Conservation (phyloP, 345 rosid genomes). For the Sisymbrium irio region DNA sequence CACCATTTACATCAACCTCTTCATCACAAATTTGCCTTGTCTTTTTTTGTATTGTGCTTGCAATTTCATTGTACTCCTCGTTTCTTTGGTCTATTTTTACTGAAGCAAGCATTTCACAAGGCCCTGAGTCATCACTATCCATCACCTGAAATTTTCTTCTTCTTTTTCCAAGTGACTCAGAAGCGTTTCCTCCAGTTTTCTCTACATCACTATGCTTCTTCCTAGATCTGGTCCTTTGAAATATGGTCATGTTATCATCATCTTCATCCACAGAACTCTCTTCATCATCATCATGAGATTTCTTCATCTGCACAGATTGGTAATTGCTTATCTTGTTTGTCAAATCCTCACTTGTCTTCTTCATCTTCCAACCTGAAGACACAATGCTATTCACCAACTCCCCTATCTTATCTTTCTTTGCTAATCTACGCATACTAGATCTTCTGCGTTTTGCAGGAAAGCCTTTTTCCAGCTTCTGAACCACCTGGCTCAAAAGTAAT, state of each 20-base stretch:
- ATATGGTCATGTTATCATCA: constrained; percentile 1
- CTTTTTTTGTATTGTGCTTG: neutral
- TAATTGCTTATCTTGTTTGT: neutral
- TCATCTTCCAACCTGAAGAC: constrained; percentile 2
- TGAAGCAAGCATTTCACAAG: constrained; percentile 1
- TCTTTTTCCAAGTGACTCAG: neutral
- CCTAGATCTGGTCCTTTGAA: neutral
- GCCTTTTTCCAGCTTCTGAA: constrained; percentile 6
- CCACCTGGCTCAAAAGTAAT: constrained; percentile 11
- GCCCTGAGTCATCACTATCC: constrained; percentile 6
- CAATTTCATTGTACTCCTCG: neutral
- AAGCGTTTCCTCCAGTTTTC: neutral
- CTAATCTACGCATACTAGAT: neutral
- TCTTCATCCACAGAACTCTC: constrained; percentile 10
- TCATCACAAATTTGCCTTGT: neutral
- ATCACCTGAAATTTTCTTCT: constrained; percentile 7
- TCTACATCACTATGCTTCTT: constrained; percentile 2
- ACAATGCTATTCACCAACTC: neutral
- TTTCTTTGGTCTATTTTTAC: neutral
- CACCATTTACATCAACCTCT: neutral
- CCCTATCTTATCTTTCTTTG: neutral
- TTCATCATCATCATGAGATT: constrained; percentile 7
- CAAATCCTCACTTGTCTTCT: neutral
- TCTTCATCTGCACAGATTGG: neutral
- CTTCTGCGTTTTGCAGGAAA: constrained; percentile 7